Evolutionary conservation across 306 rosid genomes (phyloP).

Genomic region (Cucumis sativus): DNA sequence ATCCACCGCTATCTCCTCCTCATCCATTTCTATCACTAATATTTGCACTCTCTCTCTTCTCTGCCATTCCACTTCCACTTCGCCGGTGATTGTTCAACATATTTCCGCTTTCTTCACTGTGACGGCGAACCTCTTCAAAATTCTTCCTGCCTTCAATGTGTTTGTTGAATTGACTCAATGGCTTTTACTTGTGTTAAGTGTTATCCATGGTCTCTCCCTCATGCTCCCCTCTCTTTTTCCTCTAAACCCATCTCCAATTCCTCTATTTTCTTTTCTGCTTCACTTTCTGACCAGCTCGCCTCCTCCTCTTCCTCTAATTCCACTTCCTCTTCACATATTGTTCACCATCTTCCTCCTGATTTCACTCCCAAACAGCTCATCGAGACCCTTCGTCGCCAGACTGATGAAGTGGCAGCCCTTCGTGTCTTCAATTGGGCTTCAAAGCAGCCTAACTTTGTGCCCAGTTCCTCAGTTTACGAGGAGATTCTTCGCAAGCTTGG

Average conservation of each 20-base stretch:
- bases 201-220: conserved; percentile 27
- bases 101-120: background rate
- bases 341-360: conserved; percentile 48
- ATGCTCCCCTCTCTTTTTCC: conserved; percentile 16
- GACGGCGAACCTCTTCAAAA: background rate
- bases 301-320: conserved; percentile 13
- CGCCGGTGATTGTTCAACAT: background rate
- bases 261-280: conserved; percentile 11
- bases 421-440: conserved; percentile 63
- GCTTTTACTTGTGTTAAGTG: conserved; percentile 29
- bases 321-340: conserved; percentile 4
- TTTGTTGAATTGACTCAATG: conserved; percentile 42
- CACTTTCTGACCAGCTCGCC: conserved; percentile 16
- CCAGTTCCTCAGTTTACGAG: conserved; percentile 33
- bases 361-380: conserved; percentile 57
- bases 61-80: background rate
- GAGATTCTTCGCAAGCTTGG: conserved; percentile 47
- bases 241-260: conserved; percentile 15
- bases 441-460: conserved; percentile 46
- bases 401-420: conserved; percentile 52
- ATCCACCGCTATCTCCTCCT: background rate
- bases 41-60: background rate
- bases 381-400: conserved; percentile 53
- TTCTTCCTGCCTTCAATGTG: conserved; percentile 2
- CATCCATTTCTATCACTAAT: background rate